Evolutionary conservation across 2,329 filamentous ascomycete species (phyloP).

Genomic region (Blastomyces silverae): DNA sequence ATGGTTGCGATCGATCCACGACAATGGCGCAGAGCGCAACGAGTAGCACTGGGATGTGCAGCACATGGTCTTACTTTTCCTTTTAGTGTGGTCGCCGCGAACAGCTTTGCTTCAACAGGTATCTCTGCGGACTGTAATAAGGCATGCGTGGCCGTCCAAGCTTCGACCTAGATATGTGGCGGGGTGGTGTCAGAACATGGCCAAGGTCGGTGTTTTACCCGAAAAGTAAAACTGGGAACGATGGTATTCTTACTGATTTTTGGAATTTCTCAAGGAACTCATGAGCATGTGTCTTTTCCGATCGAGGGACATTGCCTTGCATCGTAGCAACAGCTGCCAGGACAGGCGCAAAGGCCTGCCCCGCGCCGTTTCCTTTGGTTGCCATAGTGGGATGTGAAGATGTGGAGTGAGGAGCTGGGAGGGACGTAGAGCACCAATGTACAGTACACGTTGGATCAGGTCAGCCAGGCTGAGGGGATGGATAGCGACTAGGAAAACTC

Average conservation of each 20-base stretch:
- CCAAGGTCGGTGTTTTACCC: conserved; percentile 15
- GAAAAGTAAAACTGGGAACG: not conserved
- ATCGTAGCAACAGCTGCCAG: conserved; percentile 85
- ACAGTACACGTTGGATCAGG: not conserved
- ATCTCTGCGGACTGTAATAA: conserved; percentile 69
- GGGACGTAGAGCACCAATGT: not conserved
- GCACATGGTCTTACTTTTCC: conserved; percentile 66
- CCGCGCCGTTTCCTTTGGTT: conserved; percentile 52
- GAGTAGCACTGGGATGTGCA: conserved; percentile 10
- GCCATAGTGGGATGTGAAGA: conserved; percentile 53
- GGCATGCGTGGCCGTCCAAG: conserved; percentile 81
- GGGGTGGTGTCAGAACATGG: conserved; percentile 19
- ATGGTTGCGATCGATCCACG: no score
- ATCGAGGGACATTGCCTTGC: conserved; percentile 71
- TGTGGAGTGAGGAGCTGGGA: not conserved
- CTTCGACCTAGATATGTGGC: conserved; percentile 59
- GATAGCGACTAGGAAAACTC: conserved; percentile 3
- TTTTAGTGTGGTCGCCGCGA: conserved; percentile 93
- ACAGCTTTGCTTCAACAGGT: conserved; percentile 80
- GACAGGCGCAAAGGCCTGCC: conserved; percentile 74
- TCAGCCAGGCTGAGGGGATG: conserved; percentile 11
- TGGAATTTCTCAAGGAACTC: conserved; percentile 91
- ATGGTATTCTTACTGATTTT: conserved; percentile 68
- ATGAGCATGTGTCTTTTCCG: conserved; percentile 82
- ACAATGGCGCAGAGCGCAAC: not conserved